Evolutionary conservation across 306 rosid species (phyloP).

Genomic region (Cucumis hystrix): DNA sequence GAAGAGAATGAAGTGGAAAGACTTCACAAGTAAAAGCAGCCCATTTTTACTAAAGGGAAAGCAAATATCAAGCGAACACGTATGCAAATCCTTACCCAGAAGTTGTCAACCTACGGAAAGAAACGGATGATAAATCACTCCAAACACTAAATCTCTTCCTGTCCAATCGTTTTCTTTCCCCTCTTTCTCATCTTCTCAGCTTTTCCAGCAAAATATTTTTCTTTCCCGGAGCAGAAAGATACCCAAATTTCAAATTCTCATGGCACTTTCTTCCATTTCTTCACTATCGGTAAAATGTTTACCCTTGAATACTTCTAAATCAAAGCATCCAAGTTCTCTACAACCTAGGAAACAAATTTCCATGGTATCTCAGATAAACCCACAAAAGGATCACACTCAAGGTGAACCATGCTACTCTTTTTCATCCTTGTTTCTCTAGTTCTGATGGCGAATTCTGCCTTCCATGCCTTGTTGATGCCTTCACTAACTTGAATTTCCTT

Average conservation of each 20-base stretch:
- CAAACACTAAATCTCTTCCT: not conserved
- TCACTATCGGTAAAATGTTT: slow-evolving; percentile 30
- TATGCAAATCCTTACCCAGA: slow-evolving; percentile 1
- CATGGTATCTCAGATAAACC: slow-evolving; percentile 19
- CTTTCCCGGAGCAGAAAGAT: not conserved
- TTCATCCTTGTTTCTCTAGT: not conserved
- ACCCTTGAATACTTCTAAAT: slow-evolving; percentile 19
- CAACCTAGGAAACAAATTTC: slow-evolving; percentile 20
- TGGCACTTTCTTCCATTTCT: slow-evolving; percentile 46
- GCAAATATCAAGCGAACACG: slow-evolving; percentile 2
- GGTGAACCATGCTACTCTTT: slow-evolving; percentile 10
- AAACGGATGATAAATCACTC: not conserved
- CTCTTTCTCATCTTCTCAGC: not conserved
- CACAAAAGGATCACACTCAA: slow-evolving; percentile 8
- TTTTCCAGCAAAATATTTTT: not conserved
- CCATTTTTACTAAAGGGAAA: not conserved
- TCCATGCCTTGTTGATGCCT: not conserved
- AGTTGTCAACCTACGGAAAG: not conserved
- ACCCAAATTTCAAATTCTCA: not conserved
- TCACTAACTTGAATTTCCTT: slow-evolving; percentile 13
- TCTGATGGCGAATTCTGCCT: not conserved
- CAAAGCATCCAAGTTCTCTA: slow-evolving; percentile 14
- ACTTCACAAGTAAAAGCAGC: no score
- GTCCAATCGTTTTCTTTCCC: slow-evolving; percentile 2
- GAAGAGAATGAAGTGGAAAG: no score